These are phyloP conservation scores for Agastache rugosa DNA, from an alignment of 257 asterid genomes.

Conservation along the genomic window DNA sequence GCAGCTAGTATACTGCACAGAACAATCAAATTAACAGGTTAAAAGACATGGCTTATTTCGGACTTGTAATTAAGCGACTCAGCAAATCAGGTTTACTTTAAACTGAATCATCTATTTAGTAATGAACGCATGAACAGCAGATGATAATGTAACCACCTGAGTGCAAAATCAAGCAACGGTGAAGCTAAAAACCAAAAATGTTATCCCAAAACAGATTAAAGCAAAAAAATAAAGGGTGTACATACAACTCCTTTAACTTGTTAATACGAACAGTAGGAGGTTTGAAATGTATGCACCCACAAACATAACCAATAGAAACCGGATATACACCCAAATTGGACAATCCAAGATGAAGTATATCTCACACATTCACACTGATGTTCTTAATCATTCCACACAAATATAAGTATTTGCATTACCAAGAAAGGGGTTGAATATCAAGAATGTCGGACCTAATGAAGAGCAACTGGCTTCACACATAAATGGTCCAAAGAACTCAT, in stretches of 20 bases:
- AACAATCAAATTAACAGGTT: neutral
- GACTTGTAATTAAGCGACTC: neutral
- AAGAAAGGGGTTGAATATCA: neutral
- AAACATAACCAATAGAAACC: neutral
- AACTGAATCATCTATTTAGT: neutral
- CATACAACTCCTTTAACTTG: neutral
- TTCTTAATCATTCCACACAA: slow-evolving; percentile 1
- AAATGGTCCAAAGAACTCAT: neutral
- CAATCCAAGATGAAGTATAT: neutral
- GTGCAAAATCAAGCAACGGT: neutral
- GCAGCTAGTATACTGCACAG: neutral
- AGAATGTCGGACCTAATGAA: neutral
- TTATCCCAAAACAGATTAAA: neutral
- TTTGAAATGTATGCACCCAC: neutral
- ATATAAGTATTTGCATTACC: neutral
- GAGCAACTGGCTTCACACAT: slow-evolving; percentile 9
- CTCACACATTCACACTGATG: slow-evolving; percentile 2
- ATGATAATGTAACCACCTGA: neutral
- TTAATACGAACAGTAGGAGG: neutral
- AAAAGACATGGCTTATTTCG: neutral
- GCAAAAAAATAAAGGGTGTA: neutral
- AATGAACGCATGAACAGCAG: neutral
- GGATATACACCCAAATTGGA: neutral
- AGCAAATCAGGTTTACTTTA: neutral
- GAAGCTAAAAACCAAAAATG: neutral